These are phyloP conservation scores for Zalaria sp. DNA, from an alignment of 2,329 filamentous ascomycete species.

Conservation along the genomic window DNA sequence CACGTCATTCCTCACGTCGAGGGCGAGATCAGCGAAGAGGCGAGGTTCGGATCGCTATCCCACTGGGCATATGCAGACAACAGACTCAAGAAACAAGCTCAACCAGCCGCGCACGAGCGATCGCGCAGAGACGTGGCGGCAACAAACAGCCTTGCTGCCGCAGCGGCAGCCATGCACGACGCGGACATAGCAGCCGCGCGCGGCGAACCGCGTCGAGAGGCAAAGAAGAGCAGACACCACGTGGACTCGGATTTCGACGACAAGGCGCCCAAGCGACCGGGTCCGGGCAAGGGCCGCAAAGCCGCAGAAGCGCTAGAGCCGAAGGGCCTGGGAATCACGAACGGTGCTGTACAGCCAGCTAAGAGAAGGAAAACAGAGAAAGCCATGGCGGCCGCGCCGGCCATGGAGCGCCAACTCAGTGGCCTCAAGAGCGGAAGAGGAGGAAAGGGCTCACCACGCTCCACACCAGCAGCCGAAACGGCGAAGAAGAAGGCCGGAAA, in stretches of 20 bases:
- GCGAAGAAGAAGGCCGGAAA: constrained; percentile 55
- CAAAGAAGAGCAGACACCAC: constrained; percentile 48
- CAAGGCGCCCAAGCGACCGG: constrained; percentile 45
- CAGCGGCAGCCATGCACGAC: constrained; percentile 62
- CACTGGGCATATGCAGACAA: constrained; percentile 95
- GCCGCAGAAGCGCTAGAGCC: constrained; percentile 34
- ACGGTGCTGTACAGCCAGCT: constrained; percentile 36
- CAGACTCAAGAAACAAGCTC: constrained; percentile 38
- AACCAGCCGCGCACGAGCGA: constrained; percentile 49
- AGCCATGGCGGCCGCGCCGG: constrained; percentile 21
- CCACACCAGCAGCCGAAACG: constrained; percentile 51
- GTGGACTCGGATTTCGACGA: constrained; percentile 74
- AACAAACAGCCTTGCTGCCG: constrained; percentile 52
- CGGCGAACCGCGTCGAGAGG: constrained; percentile 70
- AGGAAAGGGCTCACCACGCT: constrained; percentile 46
- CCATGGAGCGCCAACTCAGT: constrained; percentile 57
- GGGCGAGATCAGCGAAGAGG: constrained; percentile 83
- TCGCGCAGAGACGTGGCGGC: constrained; percentile 67
- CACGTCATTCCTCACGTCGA: constrained; percentile 78
- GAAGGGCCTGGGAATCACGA: constrained; percentile 44
- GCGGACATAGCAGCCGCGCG: constrained; percentile 68
- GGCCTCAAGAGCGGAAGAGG: constrained; percentile 29
- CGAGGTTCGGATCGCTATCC: constrained; percentile 75
- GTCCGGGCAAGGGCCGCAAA: constrained; percentile 49
- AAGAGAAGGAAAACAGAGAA: constrained; percentile 80